These are phyloP conservation scores for Colletotrichum phormii DNA, from an alignment of 2,329 filamentous ascomycete species.

Conservation along the genomic window DNA sequence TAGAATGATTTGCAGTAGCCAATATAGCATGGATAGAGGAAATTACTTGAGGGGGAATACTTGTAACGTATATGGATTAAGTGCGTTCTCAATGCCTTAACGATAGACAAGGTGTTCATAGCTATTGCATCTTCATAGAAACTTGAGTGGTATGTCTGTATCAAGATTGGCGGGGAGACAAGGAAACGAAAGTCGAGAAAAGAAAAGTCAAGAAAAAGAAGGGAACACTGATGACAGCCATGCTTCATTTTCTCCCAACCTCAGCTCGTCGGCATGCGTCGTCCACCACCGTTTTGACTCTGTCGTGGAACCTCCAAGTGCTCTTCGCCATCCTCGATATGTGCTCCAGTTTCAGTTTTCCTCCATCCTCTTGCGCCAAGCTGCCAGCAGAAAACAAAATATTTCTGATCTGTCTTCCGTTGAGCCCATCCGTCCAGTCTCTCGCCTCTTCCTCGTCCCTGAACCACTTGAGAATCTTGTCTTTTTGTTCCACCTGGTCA, in stretches of 20 bases:
- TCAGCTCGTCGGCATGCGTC: slow-evolving; percentile 5
- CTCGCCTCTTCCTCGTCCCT: slow-evolving; percentile 43
- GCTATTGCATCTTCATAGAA: too few species aligned
- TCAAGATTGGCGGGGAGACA: too few species aligned
- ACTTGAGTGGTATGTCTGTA: too few species aligned
- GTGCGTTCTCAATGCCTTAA: too few species aligned
- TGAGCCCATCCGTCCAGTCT: slow-evolving; percentile 52
- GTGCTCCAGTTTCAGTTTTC: not conserved
- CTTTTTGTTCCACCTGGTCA: not conserved
- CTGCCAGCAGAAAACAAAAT: slow-evolving; percentile 39
- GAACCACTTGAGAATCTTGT: slow-evolving; percentile 36
- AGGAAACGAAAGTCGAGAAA: too few species aligned
- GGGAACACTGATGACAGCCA: not conserved
- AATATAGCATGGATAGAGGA: too few species aligned
- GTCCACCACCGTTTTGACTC: slow-evolving; percentile 1
- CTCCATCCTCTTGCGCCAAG: not conserved
- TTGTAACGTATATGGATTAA: too few species aligned
- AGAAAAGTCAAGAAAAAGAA: not conserved
- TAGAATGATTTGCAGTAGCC: too few species aligned
- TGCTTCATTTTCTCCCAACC: not conserved
- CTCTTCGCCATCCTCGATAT: not conserved
- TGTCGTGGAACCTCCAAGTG: slow-evolving; percentile 2
- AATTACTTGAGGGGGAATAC: too few species aligned
- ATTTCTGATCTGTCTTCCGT: slow-evolving; percentile 62
- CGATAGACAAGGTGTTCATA: too few species aligned